Evolutionary conservation across 139 green algal genomes (phyloP), one percentile per base, ranked within the genome.

Genomic region (Picochlorum sp.): DNA sequence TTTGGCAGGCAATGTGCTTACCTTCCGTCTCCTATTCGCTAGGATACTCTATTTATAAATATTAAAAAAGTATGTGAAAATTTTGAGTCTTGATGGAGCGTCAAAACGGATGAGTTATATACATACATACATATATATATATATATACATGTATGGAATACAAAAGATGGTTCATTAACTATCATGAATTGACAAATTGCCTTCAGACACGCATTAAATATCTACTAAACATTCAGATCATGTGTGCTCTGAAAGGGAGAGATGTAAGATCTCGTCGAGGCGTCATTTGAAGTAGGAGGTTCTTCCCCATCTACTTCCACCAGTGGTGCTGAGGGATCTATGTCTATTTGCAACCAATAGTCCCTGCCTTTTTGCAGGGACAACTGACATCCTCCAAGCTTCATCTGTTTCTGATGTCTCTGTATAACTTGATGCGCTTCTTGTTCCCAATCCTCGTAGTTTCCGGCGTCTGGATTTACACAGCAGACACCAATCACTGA

Each of bases 341-440:
- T 35, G 54, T 72, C 64, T 20, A 78, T 63, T 43, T 78, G 68
- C n/a, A 78, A 36, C 61, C 68, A 78, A 41, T 70, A 69, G 13
- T 61, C 51, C 3, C 43, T 51, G 18, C 64, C 45, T 16, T 61
- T 63, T 43, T 65, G 47, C 37, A 78, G 59, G 6, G 60, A 69
- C 28, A 78, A 55, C 20, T 33, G 49, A 40, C 68, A 76, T 6
- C 70, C 70, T 2, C 50, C 68, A 22, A 63, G 47, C 5, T 36
- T 32, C 37, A 77, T 78, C 1, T 28, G 31, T 5, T 47, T n/a
- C 33, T 54, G 35, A 22, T 70, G 55, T 3, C 55, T 47, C 8
- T 29, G 32, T 16, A 68, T 57, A 13, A 75, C 37, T 35, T 29
- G 12, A 2, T 25, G 33, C 7, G 18, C 33, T 26, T 57, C 24